phyloP scores from a whole-genome alignment of 1,284 basidiomycete species.

The Xerocomus amazonicus region DNA sequence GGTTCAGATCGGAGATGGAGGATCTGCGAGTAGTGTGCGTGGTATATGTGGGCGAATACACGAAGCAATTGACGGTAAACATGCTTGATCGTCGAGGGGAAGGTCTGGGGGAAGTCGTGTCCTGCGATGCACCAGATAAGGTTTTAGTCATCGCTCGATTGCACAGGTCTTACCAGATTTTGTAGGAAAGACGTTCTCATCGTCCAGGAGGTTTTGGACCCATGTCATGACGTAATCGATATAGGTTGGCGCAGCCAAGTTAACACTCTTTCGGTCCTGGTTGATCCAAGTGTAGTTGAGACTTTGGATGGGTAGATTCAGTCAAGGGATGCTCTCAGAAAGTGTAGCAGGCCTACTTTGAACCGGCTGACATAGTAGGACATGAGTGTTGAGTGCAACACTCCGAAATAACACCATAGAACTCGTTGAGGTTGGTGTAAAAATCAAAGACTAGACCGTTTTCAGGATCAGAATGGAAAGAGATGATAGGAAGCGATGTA shows the following conservation, averaged over 20 bases:
- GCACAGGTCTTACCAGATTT: conserved; percentile 69
- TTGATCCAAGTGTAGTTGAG: conserved; percentile 99
- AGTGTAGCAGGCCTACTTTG: conserved; percentile 55
- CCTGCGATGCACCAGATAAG: conserved; percentile 41
- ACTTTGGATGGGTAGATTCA: conserved; percentile 38
- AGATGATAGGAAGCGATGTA: conserved; percentile 34
- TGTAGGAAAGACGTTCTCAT: conserved; percentile 92
- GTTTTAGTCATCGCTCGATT: neutral
- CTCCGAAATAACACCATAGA: conserved; percentile 94
- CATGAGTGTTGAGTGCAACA: conserved; percentile 90
- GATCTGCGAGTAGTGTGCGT: conserved; percentile 90
- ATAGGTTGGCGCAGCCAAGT: conserved; percentile 93
- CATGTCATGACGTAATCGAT: conserved; percentile 99
- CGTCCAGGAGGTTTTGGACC: conserved; percentile 92
- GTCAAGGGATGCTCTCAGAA: neutral
- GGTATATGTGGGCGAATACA: conserved; percentile 97
- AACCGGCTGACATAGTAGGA: conserved; percentile 92
- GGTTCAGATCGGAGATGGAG: conserved; percentile 94
- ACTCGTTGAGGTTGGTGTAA: conserved; percentile 96
- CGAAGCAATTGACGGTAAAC: conserved; percentile 96
- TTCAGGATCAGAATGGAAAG: neutral
- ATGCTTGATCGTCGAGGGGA: conserved; percentile 92
- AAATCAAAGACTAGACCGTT: conserved; percentile 78
- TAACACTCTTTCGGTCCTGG: conserved; percentile 88
- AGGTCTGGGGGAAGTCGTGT: conserved; percentile 87